Base-by-base conservation (phyloP, 2,329 filamentous ascomycete genomes). In the Coniochaeta sp. region DNA sequence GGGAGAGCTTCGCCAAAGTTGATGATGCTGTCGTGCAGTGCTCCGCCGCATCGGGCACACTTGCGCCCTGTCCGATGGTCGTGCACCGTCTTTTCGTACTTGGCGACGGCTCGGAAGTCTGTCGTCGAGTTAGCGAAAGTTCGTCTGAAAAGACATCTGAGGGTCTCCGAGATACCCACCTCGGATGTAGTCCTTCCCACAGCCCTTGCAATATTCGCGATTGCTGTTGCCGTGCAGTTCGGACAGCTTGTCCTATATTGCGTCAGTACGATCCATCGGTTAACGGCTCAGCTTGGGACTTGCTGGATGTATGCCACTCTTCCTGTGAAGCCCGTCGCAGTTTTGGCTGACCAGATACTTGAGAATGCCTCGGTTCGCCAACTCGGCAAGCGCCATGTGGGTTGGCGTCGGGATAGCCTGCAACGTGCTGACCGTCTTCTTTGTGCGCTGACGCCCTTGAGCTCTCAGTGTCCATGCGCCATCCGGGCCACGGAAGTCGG, bases 171-270 rank as follows among this genome's bases (percentile, higher is more conserved):
- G 30, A n/a, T 9, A n/a, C 52, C 12, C 57, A 71, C 69, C 71
- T 14, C 73, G 65, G 12, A 77, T 66, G 24, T 73, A 76, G 50
- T 77, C 71, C 27, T 74, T 72, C 0, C 67, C 67, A 31, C 72
- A 76, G 9, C 70, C 65, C 38, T 67, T 66, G 55, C 73, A 76
- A 26, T 61, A 68, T 50, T 76, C 73, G 0, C 67, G 66, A 38
- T 75, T 77, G 31, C 66, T 75, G 45, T 77, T 77, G 0, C 73
- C 72, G 27, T 76, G 73, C 1, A 76, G 63, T 51, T 77, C 73
- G 0, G 73, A 73, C 42, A 76, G 73, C 9, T 49, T 66, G 7
- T 69, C 63, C 71, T 74, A 42, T 9, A 42, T 42, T n/a, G 14
- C 33, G 14, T 38, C n/a, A n/a, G n/a, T n/a, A n/a, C n/a, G n/a